A percentile compares a stretch with the other conserved stretches of the same genome.
Evolutionary conservation across 208 protist species (phyloP).

Genomic region (Acanthamoeba lenticulata): DNA sequence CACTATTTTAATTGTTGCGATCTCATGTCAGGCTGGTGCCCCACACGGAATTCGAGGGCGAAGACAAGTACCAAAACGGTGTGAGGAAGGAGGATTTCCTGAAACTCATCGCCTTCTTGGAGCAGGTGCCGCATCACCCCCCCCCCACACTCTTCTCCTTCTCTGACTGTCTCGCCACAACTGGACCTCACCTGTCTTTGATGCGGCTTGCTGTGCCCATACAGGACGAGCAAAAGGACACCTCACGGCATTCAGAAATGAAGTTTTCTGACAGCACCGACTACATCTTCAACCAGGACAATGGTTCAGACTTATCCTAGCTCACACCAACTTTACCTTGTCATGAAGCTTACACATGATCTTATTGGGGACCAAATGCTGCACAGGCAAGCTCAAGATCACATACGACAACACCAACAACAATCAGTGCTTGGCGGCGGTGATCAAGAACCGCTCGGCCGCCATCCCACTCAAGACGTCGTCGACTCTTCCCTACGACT

Average conservation of each 20-base stretch:
- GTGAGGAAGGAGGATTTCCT: conserved; percentile 38
- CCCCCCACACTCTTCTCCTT: not conserved
- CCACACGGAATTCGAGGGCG: not conserved
- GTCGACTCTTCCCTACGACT: conserved; percentile 6
- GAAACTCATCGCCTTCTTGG: conserved; percentile 7
- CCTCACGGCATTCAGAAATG: not conserved
- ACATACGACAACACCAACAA: not conserved
- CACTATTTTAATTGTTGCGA: not conserved
- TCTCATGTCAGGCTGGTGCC: not conserved
- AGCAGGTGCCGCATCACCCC: not conserved
- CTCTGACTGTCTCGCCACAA: not conserved
- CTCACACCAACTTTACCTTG: too few relatives aligned
- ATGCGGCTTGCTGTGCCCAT: not conserved
- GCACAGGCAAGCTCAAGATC: not conserved
- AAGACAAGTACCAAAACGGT: not conserved
- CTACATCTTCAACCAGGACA: conserved; percentile 1
- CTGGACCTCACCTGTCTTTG: too few relatives aligned
- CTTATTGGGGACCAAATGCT: not conserved
- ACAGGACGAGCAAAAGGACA: not conserved
- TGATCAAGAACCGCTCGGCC: not conserved
- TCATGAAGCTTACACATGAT: not conserved
- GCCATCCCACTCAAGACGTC: not conserved
- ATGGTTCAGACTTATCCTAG: not conserved
- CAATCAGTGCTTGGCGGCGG: not conserved
- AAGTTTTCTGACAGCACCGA: conserved; percentile 12